Conservation (phyloP, 257 asterid genomes). For the Verbena officinalis region DNA sequence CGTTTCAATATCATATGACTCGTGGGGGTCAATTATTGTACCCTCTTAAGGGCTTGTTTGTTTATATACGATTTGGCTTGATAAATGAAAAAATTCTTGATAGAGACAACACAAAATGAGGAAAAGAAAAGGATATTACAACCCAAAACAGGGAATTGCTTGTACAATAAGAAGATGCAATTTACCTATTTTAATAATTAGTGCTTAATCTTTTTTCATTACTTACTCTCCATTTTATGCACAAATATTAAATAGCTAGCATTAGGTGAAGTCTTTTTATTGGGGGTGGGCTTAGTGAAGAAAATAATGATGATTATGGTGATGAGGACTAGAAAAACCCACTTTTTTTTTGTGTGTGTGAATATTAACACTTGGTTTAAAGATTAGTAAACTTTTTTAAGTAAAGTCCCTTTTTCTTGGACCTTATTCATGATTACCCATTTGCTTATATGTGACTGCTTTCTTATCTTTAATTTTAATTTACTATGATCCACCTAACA, state of each 20-base stretch:
- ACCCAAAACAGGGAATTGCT: background rate
- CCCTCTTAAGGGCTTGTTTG: background rate
- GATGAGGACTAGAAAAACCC: too few species aligned
- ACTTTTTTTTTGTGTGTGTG: constrained; percentile 5
- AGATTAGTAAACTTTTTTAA: constrained; percentile 18
- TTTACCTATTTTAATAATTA: too few species aligned
- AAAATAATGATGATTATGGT: constrained; percentile 24
- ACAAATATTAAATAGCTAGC: too few species aligned
- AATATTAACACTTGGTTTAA: constrained; percentile 26
- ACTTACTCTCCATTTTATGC: too few species aligned
- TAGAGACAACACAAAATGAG: background rate
- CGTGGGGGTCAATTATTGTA: background rate
- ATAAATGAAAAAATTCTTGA: constrained; percentile 17
- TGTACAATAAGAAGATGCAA: too few species aligned
- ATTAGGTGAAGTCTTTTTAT: background rate
- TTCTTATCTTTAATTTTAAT: constrained; percentile 16
- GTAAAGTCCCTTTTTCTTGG: constrained; percentile 17
- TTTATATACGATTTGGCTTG: background rate
- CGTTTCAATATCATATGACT: too few species aligned
- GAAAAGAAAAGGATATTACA: constrained; percentile 7
- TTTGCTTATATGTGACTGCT: constrained; percentile 23
- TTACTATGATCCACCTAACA: constrained; percentile 32
- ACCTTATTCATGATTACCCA: constrained; percentile 29
- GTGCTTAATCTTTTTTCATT: too few species aligned
- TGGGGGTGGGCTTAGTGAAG: background rate